Percentiles rank a stretch among this genome's conserved stretches.
These are phyloP conservation scores for Boletus sp. DNA, from an alignment of 1,284 basidiomycete genomes.

Conservation along the genomic window DNA sequence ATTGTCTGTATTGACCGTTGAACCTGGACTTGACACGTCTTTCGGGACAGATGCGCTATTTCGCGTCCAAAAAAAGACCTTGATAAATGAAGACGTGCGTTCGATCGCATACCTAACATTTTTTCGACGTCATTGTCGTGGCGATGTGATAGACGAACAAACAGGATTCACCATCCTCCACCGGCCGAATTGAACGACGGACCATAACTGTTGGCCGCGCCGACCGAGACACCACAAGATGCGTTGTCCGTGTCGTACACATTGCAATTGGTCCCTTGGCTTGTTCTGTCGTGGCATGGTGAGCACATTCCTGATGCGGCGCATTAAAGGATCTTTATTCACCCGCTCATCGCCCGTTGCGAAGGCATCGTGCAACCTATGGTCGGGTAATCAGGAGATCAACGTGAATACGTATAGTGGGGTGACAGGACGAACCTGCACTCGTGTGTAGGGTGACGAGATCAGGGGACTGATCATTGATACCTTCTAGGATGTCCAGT, in stretches of 20 bases:
- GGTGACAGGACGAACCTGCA: slow-evolving; percentile 15
- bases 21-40: slow-evolving; percentile 19
- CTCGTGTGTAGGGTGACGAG: slow-evolving; percentile 65
- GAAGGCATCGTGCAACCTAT: slow-evolving; percentile 63
- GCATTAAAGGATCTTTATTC: slow-evolving; percentile 10
- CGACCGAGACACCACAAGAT: slow-evolving; percentile 63
- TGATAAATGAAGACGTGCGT: slow-evolving; percentile 22
- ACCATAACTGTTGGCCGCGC: slow-evolving; percentile 52
- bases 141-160: not conserved
- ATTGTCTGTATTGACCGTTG: slow-evolving; percentile 16
- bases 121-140: not conserved
- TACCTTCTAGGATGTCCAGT: slow-evolving; percentile 68
- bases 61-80: slow-evolving; percentile 28
- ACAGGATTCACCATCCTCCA: slow-evolving; percentile 50
- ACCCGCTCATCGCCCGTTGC: slow-evolving; percentile 51
- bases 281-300: slow-evolving; percentile 32
- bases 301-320: slow-evolving; percentile 2
- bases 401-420: not conserved
- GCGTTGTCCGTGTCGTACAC: slow-evolving; percentile 53
- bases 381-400: slow-evolving; percentile 1
- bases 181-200: slow-evolving; percentile 59
- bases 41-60: slow-evolving; percentile 9
- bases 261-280: slow-evolving; percentile 53
- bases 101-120: slow-evolving; percentile 30
- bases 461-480: slow-evolving; percentile 58